Evolutionary conservation across 345 rosid species (phyloP).

Genomic region (Gossypium australe): DNA sequence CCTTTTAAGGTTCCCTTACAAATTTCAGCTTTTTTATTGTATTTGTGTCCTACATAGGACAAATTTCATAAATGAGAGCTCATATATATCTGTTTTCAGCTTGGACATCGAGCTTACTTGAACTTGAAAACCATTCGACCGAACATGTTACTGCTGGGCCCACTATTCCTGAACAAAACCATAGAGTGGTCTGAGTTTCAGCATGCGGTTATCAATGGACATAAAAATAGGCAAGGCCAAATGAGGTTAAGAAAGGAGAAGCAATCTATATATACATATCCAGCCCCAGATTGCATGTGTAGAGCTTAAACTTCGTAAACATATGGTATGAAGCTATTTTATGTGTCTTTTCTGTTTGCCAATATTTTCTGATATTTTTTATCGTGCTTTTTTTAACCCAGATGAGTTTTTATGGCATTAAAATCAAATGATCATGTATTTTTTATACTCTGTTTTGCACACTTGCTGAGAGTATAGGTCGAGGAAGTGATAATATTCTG

Average conservation of each 20-base stretch:
- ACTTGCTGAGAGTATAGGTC: neutral
- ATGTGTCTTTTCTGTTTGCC: neutral
- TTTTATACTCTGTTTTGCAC: neutral
- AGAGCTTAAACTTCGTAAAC: conserved; percentile 18
- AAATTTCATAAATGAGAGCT: neutral
- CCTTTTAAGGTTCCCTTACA: neutral
- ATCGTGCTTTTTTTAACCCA: neutral
- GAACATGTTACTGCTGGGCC: conserved; percentile 74
- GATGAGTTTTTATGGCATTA: neutral
- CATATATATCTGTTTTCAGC: conserved; percentile 25
- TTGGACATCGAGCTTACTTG: conserved; percentile 70
- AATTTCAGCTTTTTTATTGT: neutral
- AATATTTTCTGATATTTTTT: neutral
- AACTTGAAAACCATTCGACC: conserved; percentile 89
- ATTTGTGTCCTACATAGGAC: neutral
- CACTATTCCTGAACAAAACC: conserved; percentile 74
- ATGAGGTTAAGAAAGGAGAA: conserved; percentile 63
- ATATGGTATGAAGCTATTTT: neutral
- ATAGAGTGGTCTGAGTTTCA: conserved; percentile 74
- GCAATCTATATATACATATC: conserved; percentile 90
- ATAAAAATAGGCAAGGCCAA: conserved; percentile 77
- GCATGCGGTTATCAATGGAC: conserved; percentile 57
- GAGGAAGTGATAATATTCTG: neutral
- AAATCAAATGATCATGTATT: neutral
- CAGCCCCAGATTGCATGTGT: conserved; percentile 95